Conservation (phyloP, 2,329 filamentous ascomycete species). For the Zarea fungicola region DNA sequence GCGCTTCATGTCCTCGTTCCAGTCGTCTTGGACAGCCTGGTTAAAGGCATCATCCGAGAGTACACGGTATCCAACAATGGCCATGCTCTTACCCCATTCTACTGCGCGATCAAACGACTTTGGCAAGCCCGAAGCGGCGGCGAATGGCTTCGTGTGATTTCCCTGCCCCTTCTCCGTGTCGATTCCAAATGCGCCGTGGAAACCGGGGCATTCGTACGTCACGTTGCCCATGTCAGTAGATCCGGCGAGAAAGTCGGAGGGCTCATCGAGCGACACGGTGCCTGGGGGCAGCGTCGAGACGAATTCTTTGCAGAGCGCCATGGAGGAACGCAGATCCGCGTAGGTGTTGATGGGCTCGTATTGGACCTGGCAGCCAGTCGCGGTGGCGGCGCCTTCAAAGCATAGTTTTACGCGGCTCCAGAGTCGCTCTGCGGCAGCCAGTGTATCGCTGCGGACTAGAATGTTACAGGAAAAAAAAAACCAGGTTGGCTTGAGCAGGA, state of each 20-base stretch:
- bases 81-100: constrained; percentile 37
- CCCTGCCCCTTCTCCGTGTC: constrained; percentile 26
- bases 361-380: constrained; percentile 21
- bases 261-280: constrained; percentile 30
- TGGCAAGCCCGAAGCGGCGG: constrained; percentile 34
- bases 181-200: constrained; percentile 42
- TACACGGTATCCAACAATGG: constrained; percentile 25
- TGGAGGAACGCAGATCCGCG: constrained; percentile 38
- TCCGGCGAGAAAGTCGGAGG: constrained; percentile 24
- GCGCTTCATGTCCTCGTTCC: constrained; percentile 29
- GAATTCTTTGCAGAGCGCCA: constrained; percentile 35
- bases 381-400: constrained; percentile 23
- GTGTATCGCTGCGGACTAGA: constrained; percentile 25
- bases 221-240: constrained; percentile 47
- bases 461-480: background rate
- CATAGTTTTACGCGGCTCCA: constrained; percentile 26
- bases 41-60: constrained; percentile 27
- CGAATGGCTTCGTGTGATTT: constrained; percentile 32
- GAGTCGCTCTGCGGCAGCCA: constrained; percentile 23
- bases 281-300: constrained; percentile 33
- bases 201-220: constrained; percentile 36
- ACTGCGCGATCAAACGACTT: constrained; percentile 30
- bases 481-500: constrained; percentile 12
- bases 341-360: constrained; percentile 28
- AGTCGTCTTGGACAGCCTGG: constrained; percentile 19